Conservation (phyloP, 1,139 yeast species). For the Schwanniomyces etchellsii region DNA sequence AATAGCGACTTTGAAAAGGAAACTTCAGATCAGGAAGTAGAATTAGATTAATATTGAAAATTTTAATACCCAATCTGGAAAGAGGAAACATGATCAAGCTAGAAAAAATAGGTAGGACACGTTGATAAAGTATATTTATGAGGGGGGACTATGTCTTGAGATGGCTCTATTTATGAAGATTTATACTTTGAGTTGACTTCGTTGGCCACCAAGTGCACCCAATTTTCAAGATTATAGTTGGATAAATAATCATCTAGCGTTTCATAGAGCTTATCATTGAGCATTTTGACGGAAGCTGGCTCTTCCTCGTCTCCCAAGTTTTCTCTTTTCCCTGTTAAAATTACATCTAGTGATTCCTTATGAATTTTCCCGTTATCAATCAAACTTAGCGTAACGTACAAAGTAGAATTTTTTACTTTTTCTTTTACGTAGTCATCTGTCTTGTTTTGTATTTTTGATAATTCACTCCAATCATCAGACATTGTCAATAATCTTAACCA, state of each 20-base stretch:
- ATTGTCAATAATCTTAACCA: conserved; percentile 60
- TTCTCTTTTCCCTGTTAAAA: conserved; percentile 3
- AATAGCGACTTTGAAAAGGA: background rate
- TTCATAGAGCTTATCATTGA: conserved; percentile 12
- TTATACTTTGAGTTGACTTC: conserved; percentile 6
- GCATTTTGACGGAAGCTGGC: conserved; percentile 6
- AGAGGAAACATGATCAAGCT: background rate
- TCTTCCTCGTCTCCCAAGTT: conserved; percentile 7
- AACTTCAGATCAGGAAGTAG: background rate
- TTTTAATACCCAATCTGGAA: background rate
- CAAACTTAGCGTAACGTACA: conserved; percentile 39
- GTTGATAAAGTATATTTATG: background rate
- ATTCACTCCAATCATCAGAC: conserved; percentile 52
- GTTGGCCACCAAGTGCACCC: conserved; percentile 23
- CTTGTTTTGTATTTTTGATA: conserved; percentile 34
- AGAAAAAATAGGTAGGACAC: background rate
- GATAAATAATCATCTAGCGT: conserved; percentile 10
- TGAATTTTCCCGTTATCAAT: conserved; percentile 9
- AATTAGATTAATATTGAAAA: background rate
- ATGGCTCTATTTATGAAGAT: too few species aligned
- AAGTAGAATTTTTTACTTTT: conserved; percentile 34
- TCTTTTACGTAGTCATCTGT: conserved; percentile 40
- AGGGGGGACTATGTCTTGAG: background rate
- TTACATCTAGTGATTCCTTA: conserved; percentile 9
- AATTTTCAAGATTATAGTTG: conserved; percentile 16